Evolutionary conservation across 139 green algal species (phyloP).

Genomic region (Closterium sp.): DNA sequence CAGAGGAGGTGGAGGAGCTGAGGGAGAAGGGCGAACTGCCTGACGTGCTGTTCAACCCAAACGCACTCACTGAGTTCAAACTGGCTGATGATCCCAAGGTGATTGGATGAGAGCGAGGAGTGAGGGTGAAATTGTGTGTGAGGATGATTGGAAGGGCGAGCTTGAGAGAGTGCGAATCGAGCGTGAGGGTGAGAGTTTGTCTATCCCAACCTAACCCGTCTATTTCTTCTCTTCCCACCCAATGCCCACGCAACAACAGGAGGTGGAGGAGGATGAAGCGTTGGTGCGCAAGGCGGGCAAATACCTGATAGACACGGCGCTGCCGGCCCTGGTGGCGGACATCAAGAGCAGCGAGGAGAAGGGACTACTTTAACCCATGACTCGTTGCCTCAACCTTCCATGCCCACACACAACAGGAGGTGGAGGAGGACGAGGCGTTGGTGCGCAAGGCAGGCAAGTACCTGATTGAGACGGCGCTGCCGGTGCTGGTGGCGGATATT

Average conservation of each 20-base stretch:
- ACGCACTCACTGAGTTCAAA: slow-evolving; percentile 45
- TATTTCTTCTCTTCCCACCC: no score
- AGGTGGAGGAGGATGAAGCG: slow-evolving; percentile 34
- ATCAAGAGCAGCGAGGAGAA: slow-evolving; percentile 25
- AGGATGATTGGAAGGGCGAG: no score
- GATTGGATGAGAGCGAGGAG: background rate
- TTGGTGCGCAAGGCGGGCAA: slow-evolving; percentile 30
- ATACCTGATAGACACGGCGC: slow-evolving; percentile 18
- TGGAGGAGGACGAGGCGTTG: slow-evolving; percentile 39
- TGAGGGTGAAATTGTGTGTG: background rate
- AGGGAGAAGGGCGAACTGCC: slow-evolving; percentile 14
- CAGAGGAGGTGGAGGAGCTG: slow-evolving; percentile 17
- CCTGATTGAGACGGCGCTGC: slow-evolving; percentile 29
- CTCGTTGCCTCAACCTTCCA: no score
- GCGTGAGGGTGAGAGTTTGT: background rate
- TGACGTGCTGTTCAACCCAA: slow-evolving; percentile 36
- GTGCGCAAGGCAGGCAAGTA: slow-evolving; percentile 27
- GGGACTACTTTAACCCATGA: background rate
- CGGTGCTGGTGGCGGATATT: slow-evolving; percentile 45
- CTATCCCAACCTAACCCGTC: no score
- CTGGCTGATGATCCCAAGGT: slow-evolving; percentile 11
- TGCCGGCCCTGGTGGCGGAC: slow-evolving; percentile 35
- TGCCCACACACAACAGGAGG: slow-evolving; percentile 12
- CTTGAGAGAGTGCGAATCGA: background rate
- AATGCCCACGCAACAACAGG: background rate